These are phyloP conservation scores for Naumovozyma dairenensis DNA, from an alignment of 805 yeast species.

Conservation along the genomic window DNA sequence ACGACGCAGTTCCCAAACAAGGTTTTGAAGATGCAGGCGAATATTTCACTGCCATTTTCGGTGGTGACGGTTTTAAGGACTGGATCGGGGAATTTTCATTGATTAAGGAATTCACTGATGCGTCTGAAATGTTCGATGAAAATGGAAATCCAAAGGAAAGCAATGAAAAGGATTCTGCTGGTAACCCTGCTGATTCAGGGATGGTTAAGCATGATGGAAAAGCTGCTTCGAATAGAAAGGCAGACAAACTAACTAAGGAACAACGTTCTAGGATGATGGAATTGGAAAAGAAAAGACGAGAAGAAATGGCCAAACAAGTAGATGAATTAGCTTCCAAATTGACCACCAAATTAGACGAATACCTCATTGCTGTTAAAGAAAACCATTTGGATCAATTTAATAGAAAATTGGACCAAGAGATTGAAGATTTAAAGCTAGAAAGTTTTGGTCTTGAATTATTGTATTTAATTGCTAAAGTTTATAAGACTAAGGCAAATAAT, in stretches of 20 bases:
- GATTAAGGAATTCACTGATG: constrained; percentile 51
- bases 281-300: constrained; percentile 45
- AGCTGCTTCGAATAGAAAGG: constrained; percentile 18
- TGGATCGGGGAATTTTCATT: constrained; percentile 74
- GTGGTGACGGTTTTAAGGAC: constrained; percentile 68
- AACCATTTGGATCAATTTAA: constrained; percentile 41
- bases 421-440: constrained; percentile 82
- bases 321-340: constrained; percentile 42
- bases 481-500: constrained; percentile 64
- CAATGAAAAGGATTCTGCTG: not conserved
- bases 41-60: constrained; percentile 73
- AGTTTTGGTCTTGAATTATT: constrained; percentile 88
- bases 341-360: constrained; percentile 36
- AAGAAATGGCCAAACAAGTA: constrained; percentile 40
- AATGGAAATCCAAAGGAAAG: constrained; percentile 8
- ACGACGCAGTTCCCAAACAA: constrained; percentile 54
- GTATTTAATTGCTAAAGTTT: constrained; percentile 73
- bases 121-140: constrained; percentile 38
- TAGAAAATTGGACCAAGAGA: constrained; percentile 46
- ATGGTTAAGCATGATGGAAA: constrained; percentile 30
- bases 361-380: constrained; percentile 37
- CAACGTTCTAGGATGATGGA: constrained; percentile 42
- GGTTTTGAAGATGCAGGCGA: constrained; percentile 83
- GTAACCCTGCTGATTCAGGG: constrained; percentile 5
- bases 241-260: constrained; percentile 27